Base-by-base conservation (phyloP, 176 grass and related monocot species). In the Zea mays region DNA sequence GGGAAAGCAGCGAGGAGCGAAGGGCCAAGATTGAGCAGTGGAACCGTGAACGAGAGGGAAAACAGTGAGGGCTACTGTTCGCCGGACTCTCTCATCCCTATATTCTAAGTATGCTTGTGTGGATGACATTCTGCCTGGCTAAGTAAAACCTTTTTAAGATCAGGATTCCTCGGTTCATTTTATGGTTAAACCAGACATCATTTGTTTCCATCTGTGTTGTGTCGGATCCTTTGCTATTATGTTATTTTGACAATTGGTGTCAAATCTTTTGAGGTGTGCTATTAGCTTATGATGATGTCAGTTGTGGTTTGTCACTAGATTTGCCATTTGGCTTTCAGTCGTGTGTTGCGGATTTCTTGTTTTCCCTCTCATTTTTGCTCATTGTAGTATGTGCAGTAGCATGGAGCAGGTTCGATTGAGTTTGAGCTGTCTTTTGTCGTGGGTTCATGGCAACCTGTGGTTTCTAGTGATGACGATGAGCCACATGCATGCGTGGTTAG, bases 1-100 rank as follows among this genome's bases (percentile, higher is more conserved):
- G 90, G 50, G 90, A 84, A 34, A 92, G 67, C 76, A 92, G 90
- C 0, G 86, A 92, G 76, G 86, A 92, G 50, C 79, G 83, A n/a
- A n/a, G n/a, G n/a, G n/a, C n/a, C n/a, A n/a, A n/a, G n/a, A n/a
- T n/a, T n/a, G n/a, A n/a, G n/a, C 86, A 92, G 51, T 92, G 86
- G 90, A 92, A 92, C 72, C 86, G 83, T 16, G 86, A 92, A 47
- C 69, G 86, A 75, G 90, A 92, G 69, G 79, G 50, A 58, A 87
- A 50, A 47, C 62, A 83, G 67, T 83, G 74, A 87, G 59, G 13
- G 41, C 36, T 45, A 74, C 5, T 2, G 1, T 20, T 47, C 40
- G 4, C 41, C 69, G 15, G 50, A 34, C 19, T 19, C 2, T 1
- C 67, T 58, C 72, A 14, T 67, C n/a, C 10, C 20, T 49, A 34